Percentiles rank a stretch among this genome's conserved stretches.
Conservation (phyloP, 2,329 filamentous ascomycete genomes). For the Acarospora socialis region DNA sequence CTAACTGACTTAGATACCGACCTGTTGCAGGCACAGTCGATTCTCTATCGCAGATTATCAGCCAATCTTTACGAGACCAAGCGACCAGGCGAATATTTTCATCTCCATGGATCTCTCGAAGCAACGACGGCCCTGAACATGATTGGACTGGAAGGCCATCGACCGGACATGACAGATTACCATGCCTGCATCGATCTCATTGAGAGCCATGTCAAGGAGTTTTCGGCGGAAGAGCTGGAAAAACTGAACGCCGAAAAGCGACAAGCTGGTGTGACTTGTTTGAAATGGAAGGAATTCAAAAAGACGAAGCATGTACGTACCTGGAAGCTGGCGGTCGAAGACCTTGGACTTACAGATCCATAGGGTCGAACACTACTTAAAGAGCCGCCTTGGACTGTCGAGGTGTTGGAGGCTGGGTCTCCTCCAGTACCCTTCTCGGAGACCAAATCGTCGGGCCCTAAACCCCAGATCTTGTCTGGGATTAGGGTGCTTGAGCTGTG, state of each 20-base stretch:
- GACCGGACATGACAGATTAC: constrained; percentile 47
- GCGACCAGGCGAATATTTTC: constrained; percentile 52
- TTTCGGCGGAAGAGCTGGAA: constrained; percentile 43
- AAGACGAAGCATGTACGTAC: constrained; percentile 38
- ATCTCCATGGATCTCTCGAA: constrained; percentile 62
- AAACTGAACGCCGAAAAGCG: constrained; percentile 38
- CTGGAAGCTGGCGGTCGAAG: background rate
- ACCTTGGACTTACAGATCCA: constrained; percentile 6
- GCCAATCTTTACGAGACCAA: constrained; percentile 59
- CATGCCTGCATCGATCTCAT: constrained; percentile 44
- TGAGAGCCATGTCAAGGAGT: constrained; percentile 42
- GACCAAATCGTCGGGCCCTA: constrained; percentile 18
- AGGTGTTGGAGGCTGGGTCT: constrained; percentile 36
- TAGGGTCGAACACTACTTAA: constrained; percentile 27
- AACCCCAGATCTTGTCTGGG: constrained; percentile 35
- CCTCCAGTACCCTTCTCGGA: constrained; percentile 30
- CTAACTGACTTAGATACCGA: constrained; percentile 48
- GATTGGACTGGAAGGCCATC: constrained; percentile 50
- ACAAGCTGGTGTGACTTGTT: constrained; percentile 47
- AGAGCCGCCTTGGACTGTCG: constrained; percentile 34
- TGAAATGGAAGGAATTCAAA: constrained; percentile 46
- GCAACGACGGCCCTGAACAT: constrained; percentile 55
- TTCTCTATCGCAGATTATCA: constrained; percentile 55
- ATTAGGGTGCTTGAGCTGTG: constrained; percentile 62
- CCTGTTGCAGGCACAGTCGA: constrained; percentile 54